These are phyloP conservation scores for Scorias spongiosa DNA, from an alignment of 2,329 filamentous ascomycete species.

Conservation along the genomic window DNA sequence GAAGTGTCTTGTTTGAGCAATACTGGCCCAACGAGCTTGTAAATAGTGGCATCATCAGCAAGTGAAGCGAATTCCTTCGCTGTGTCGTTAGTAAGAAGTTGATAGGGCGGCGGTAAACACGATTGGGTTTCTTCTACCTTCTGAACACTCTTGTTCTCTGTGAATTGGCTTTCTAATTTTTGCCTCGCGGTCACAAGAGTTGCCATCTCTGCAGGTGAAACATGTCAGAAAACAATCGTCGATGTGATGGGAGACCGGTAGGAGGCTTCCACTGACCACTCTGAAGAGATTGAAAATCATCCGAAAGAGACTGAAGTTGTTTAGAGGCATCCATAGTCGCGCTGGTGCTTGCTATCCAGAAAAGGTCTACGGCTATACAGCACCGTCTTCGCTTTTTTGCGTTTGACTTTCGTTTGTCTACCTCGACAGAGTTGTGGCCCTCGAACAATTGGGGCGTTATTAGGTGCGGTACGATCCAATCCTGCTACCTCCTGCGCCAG, in stretches of 20 bases:
- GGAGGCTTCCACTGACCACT: conserved; percentile 41
- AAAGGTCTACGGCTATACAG: not conserved
- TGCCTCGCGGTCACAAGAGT: conserved; percentile 63
- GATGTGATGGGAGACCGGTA: not conserved
- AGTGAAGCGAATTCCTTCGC: conserved; percentile 65
- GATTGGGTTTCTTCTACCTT: conserved; percentile 39
- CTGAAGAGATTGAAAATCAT: conserved; percentile 78
- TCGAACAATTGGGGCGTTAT: too few relatives aligned
- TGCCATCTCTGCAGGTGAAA: conserved; percentile 53
- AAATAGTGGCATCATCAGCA: conserved; percentile 73
- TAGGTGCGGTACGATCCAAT: too few relatives aligned
- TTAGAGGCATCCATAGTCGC: conserved; percentile 46
- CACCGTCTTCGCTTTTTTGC: not conserved
- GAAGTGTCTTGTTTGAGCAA: conserved; percentile 85
- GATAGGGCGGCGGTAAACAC: conserved; percentile 2
- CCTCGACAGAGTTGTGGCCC: too few relatives aligned
- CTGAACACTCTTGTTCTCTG: conserved; percentile 81
- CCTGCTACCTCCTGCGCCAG: too few relatives aligned
- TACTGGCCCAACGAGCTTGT: conserved; percentile 88
- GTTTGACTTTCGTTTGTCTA: not conserved
- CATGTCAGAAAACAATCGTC: not conserved
- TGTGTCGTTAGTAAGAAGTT: not conserved
- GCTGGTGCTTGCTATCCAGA: not conserved
- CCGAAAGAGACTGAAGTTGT: conserved; percentile 65
- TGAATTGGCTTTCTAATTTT: conserved; percentile 83